These are phyloP conservation scores for Hymenoscyphus occultus DNA, from an alignment of 2,329 filamentous ascomycete species.

Conservation along the genomic window DNA sequence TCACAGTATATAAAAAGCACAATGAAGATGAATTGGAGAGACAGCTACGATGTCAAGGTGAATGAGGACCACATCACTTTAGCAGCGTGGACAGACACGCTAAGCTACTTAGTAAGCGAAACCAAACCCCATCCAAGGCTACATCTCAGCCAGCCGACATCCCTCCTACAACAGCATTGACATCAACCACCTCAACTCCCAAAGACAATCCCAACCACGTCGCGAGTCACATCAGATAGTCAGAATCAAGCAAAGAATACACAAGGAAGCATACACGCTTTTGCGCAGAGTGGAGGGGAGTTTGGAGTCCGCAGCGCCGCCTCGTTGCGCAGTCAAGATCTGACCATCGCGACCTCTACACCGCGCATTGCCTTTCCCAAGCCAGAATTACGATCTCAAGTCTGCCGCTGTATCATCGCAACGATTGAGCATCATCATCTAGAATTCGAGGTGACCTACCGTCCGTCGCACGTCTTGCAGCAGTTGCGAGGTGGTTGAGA, in stretches of 20 bases:
- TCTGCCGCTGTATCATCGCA: not conserved
- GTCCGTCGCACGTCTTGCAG: not conserved
- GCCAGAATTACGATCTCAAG: conserved; percentile 4
- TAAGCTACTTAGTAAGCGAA: conserved; percentile 8
- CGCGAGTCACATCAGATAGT: conserved; percentile 18
- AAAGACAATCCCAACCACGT: conserved; percentile 20
- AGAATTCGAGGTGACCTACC: not conserved
- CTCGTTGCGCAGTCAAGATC: conserved; percentile 5
- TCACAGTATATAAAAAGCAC: too few relatives aligned
- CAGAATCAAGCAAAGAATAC: conserved; percentile 10
- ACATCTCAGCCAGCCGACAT: conserved; percentile 29
- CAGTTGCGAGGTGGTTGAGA: not conserved
- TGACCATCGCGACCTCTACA: conserved; percentile 1
- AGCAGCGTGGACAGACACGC: not conserved
- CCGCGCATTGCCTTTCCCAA: not conserved
- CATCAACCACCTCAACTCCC: conserved; percentile 16
- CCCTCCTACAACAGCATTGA: conserved; percentile 30
- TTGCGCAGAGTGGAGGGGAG: conserved; percentile 17
- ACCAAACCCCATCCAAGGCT: not conserved
- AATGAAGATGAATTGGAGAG: too few relatives aligned
- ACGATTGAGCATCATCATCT: not conserved
- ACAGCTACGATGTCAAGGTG: too few relatives aligned
- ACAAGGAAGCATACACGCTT: conserved; percentile 7
- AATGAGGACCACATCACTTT: too few relatives aligned
- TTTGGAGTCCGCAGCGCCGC: conserved; percentile 12